Percentiles rank a stretch among this genome's conserved stretches.
Evolutionary conservation across 352 stramenopile species (phyloP).

Genomic region (Albugo laibachii): DNA sequence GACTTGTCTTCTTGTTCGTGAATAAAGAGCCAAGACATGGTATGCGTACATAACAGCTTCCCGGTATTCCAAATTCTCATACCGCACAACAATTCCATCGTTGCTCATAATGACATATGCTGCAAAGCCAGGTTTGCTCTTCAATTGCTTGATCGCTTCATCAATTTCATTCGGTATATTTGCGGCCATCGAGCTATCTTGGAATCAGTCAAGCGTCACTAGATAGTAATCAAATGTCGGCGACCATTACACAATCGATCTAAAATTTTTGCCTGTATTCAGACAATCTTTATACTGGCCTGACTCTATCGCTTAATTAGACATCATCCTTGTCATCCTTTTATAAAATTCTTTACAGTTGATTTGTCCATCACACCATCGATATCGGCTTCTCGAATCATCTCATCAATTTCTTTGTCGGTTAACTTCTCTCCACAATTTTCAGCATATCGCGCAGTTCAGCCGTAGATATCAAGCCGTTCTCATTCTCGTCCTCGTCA

Average conservation of each 20-base stretch:
- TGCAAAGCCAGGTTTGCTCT: slow-evolving; percentile 76
- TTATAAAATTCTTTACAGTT: slow-evolving; percentile 99
- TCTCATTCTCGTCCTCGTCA: slow-evolving; percentile 94
- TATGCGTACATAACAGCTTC: slow-evolving; percentile 83
- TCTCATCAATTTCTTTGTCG: slow-evolving; percentile 97
- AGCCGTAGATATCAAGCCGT: slow-evolving; percentile 96
- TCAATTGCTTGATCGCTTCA: slow-evolving; percentile 83
- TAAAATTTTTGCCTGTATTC: neutral
- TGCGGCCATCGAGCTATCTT: slow-evolving; percentile 21
- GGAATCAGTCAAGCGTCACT: no score
- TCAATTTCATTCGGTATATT: slow-evolving; percentile 82
- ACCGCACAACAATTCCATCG: slow-evolving; percentile 86
- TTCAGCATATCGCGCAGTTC: slow-evolving; percentile 98
- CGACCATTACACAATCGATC: neutral
- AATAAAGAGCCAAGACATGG: slow-evolving; percentile 77
- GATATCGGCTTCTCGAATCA: slow-evolving; percentile 98
- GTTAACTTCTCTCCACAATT: slow-evolving; percentile 98
- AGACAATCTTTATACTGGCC: neutral
- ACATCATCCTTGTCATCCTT: slow-evolving; percentile 99
- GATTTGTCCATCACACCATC: slow-evolving; percentile 96
- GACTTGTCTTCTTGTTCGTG: slow-evolving; percentile 65
- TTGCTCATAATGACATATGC: slow-evolving; percentile 88
- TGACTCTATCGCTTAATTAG: slow-evolving; percentile 49
- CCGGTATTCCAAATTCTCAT: slow-evolving; percentile 83
- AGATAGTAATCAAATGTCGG: no score